A percentile compares a stretch with the other conserved stretches of the same genome.
phyloP scores from a whole-genome alignment of 2,329 filamentous ascomycete species.

The Paecilomyces formosus region DNA sequence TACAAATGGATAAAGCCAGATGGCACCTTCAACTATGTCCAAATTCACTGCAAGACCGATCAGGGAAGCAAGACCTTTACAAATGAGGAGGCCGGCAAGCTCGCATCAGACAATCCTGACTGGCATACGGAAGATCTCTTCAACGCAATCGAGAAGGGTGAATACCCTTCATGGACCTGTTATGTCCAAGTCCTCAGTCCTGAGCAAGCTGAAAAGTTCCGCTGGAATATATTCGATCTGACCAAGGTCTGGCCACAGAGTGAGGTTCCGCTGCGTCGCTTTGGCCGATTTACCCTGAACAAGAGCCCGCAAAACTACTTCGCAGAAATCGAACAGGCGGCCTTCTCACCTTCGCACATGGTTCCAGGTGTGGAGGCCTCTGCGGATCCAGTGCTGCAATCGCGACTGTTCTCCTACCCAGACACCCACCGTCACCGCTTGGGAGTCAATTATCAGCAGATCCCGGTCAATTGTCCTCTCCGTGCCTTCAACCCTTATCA shows the following conservation, averaged over 20 bases:
- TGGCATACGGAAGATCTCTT: slow-evolving; percentile 58
- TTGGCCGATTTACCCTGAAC: slow-evolving; percentile 59
- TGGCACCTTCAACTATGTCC: slow-evolving; percentile 58
- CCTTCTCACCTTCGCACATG: slow-evolving; percentile 62
- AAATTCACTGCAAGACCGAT: slow-evolving; percentile 58
- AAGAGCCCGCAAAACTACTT: slow-evolving; percentile 62
- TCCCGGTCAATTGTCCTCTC: slow-evolving; percentile 53
- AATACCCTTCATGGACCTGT: slow-evolving; percentile 57
- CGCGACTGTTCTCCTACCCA: slow-evolving; percentile 63
- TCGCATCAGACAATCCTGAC: slow-evolving; percentile 54
- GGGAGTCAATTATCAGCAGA: slow-evolving; percentile 57
- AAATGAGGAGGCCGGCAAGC: slow-evolving; percentile 48
- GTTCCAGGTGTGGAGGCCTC: slow-evolving; percentile 62
- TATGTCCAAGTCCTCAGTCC: slow-evolving; percentile 58
- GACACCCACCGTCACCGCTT: slow-evolving; percentile 60
- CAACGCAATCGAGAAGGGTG: slow-evolving; percentile 53
- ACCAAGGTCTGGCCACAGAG: slow-evolving; percentile 63
- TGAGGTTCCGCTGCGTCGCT: slow-evolving; percentile 53
- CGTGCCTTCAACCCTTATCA: slow-evolving; percentile 57
- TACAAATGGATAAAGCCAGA: slow-evolving; percentile 61
- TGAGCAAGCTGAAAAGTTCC: slow-evolving; percentile 53
- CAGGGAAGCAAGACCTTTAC: slow-evolving; percentile 56
- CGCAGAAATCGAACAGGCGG: slow-evolving; percentile 62
- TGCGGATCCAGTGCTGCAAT: slow-evolving; percentile 62
- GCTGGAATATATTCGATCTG: slow-evolving; percentile 60